phyloP scores from a whole-genome alignment of 1,139 yeast genomes.

The Suhomyces ambrosiae region DNA sequence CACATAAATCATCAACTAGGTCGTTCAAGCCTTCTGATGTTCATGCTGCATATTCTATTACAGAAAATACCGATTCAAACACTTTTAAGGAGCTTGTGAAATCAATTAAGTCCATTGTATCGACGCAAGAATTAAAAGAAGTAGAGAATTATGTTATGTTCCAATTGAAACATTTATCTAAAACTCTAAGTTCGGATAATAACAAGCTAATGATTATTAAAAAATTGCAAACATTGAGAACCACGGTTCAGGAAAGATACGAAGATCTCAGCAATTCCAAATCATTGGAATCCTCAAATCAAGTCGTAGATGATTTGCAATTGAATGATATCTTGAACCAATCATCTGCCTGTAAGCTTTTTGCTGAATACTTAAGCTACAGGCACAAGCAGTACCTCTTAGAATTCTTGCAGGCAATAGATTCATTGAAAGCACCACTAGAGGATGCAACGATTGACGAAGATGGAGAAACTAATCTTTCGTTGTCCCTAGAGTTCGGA shows the following conservation, averaged over 20 bases:
- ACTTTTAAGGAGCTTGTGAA: constrained; percentile 37
- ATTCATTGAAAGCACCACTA: constrained; percentile 69
- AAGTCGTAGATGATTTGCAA: constrained; percentile 13
- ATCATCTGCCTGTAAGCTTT: constrained; percentile 50
- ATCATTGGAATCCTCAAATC: constrained; percentile 1
- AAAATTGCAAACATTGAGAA: constrained; percentile 17
- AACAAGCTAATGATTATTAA: constrained; percentile 10
- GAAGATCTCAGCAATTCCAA: constrained; percentile 1
- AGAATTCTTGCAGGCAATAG: constrained; percentile 69
- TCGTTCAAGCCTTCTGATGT: constrained; percentile 7
- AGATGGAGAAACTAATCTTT: constrained; percentile 26
- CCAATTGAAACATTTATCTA: constrained; percentile 20
- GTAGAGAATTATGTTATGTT: constrained; percentile 22
- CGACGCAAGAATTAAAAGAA: constrained; percentile 27
- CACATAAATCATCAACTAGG: constrained; percentile 7
- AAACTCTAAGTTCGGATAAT: constrained; percentile 7
- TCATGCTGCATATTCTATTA: constrained; percentile 13
- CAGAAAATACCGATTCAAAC: constrained; percentile 31
- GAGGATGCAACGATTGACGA: constrained; percentile 45
- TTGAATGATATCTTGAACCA: constrained; percentile 31
- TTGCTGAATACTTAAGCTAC: constrained; percentile 59
- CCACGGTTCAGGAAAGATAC: constrained; percentile 14
- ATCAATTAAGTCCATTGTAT: constrained; percentile 17
- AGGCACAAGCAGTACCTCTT: constrained; percentile 46
- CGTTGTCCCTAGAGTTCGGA: constrained; percentile 41